Conservation (phyloP, 495 filamentous ascomycete species). For the Penicillium simplicissimum region DNA sequence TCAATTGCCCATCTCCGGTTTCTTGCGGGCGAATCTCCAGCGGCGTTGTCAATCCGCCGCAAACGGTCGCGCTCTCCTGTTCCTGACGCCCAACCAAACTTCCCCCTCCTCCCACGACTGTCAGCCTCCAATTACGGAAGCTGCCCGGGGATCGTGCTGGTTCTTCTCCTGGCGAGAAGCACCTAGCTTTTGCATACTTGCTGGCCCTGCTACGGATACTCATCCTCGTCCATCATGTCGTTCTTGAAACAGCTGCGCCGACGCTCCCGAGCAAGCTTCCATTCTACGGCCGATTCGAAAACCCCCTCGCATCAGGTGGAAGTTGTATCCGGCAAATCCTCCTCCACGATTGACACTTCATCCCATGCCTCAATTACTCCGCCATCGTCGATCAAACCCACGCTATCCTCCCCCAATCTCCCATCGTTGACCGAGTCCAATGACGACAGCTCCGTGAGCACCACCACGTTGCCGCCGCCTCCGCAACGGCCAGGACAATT, state of each 20-base stretch:
- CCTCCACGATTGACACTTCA: constrained; percentile 63
- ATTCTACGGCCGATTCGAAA: constrained; percentile 51
- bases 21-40: constrained; percentile 24
- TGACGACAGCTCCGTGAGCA: constrained; percentile 34
- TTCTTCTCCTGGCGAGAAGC: constrained; percentile 19
- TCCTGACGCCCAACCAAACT: constrained; percentile 15
- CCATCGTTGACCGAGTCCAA: constrained; percentile 52
- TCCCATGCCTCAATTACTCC: constrained; percentile 58
- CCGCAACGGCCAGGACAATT: constrained; percentile 48
- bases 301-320: constrained; percentile 54
- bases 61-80: constrained; percentile 41
- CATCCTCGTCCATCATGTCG: constrained; percentile 43
- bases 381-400: constrained; percentile 59
- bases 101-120: not conserved
- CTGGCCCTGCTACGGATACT: not conserved
- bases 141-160: constrained; percentile 11
- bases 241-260: constrained; percentile 80
- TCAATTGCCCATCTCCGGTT: constrained; percentile 14
- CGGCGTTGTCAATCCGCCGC: constrained; percentile 36
- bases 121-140: constrained; percentile 16
- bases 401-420: constrained; percentile 53
- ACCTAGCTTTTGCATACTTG: constrained; percentile 4
- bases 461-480: constrained; percentile 30
- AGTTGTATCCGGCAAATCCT: constrained; percentile 56
- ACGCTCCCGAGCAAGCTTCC: constrained; percentile 67